These are phyloP conservation scores for Aphanomyces euteiches DNA, from an alignment of 352 stramenopile species.

Conservation along the genomic window DNA sequence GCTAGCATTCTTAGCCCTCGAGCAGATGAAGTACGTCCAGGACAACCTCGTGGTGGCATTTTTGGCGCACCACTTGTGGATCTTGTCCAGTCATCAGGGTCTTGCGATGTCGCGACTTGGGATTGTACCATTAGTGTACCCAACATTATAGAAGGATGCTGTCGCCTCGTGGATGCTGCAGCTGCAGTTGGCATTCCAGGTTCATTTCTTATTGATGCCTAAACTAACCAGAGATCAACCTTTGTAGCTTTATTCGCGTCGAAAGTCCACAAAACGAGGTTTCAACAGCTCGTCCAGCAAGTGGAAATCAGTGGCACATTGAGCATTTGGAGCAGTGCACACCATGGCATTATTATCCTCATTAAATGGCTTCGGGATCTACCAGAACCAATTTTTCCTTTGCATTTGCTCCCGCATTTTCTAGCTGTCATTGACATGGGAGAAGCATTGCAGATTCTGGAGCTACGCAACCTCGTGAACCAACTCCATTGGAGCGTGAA, in stretches of 20 bases:
- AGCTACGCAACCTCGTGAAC: conserved; percentile 6
- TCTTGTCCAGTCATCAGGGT: background rate
- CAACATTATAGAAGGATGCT: conserved; percentile 29
- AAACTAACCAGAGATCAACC: background rate
- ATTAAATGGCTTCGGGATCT: conserved; percentile 28
- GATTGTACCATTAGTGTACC: conserved; percentile 18
- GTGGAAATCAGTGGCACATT: conserved; percentile 13
- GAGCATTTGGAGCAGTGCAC: conserved; percentile 27
- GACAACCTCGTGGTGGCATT: background rate
- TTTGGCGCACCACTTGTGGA: conserved; percentile 12
- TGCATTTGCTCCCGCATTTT: conserved; percentile 2
- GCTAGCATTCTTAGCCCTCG: conserved; percentile 10
- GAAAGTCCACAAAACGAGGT: conserved; percentile 16
- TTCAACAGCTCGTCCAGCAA: conserved; percentile 15
- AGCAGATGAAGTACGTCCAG: conserved; percentile 4
- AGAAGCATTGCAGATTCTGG: background rate
- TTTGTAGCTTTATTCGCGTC: conserved; percentile 14
- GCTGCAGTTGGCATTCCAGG: conserved; percentile 6
- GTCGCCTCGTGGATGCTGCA: conserved; percentile 21
- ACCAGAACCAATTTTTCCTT: conserved; percentile 19
- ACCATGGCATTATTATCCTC: conserved; percentile 28
- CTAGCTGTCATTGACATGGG: conserved; percentile 6
- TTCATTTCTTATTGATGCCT: background rate
- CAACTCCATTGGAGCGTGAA: conserved; percentile 30
- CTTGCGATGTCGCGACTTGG: conserved; percentile 7